A percentile compares a stretch with the other conserved stretches of the same genome.
Conservation (phyloP, 106 monocot species). For the Dendrobium officinale region DNA sequence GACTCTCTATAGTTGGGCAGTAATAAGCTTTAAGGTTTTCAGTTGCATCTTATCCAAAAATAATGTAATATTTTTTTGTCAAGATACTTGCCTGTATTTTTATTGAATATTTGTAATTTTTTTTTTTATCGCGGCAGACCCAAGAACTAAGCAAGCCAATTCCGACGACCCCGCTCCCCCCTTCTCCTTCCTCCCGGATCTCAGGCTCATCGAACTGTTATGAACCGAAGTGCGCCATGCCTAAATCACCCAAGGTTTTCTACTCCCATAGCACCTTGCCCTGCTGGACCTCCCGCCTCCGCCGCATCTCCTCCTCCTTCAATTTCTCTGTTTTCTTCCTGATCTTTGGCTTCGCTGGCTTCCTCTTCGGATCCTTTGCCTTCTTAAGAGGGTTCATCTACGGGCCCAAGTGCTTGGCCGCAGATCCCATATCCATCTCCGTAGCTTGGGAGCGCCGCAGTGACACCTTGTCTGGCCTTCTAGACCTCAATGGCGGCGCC, state of each 20-base stretch:
- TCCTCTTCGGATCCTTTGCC: conserved; percentile 43
- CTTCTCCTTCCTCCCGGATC: neutral
- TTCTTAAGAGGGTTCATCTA: neutral
- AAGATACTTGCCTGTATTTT: too few relatives aligned
- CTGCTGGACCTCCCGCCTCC: conserved; percentile 28
- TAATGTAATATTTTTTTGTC: too few relatives aligned
- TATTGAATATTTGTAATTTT: too few relatives aligned
- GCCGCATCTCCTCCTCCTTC: conserved; percentile 32
- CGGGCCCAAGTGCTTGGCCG: conserved; percentile 20
- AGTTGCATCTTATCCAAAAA: too few relatives aligned
- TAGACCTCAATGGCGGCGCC: neutral
- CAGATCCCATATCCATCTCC: conserved; percentile 50
- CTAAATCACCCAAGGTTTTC: conserved; percentile 60
- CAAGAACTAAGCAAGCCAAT: neutral
- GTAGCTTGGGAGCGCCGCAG: conserved; percentile 44
- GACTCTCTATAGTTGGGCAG: too few relatives aligned
- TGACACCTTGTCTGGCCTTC: neutral
- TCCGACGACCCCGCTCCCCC: neutral
- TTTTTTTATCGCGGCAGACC: too few relatives aligned
- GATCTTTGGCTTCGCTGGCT: conserved; percentile 45
- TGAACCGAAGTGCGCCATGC: conserved; percentile 33
- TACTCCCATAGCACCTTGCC: conserved; percentile 21
- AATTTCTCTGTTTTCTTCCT: conserved; percentile 44
- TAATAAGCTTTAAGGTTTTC: too few relatives aligned
- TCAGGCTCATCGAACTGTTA: neutral